Base-by-base conservation (phyloP, 495 filamentous ascomycete genomes). In the Cercophora sp. region DNA sequence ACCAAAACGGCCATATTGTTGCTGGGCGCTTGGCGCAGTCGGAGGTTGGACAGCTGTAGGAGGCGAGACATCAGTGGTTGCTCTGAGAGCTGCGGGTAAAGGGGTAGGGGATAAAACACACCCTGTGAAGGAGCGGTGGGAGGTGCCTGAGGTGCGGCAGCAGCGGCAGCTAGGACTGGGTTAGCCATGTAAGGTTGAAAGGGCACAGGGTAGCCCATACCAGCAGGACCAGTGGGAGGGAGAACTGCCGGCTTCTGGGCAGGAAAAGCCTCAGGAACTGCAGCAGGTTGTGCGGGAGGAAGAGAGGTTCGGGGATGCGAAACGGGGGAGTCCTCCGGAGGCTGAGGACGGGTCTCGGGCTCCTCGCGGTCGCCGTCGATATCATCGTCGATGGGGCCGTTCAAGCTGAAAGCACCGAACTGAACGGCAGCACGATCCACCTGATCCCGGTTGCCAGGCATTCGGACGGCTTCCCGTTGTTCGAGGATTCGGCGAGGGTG, bases 381-480 rank as follows among this genome's bases (percentile, higher is more conserved):
- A 59, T 96, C 93, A 16, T 88, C 79, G 37, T 83, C 78, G 46
- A 86, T 79, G 10, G 77, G 65, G 49, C 86, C 93, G 65, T 90
- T 92, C 60, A 97, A 67, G 51, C 87, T 92, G 79, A 99, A 88
- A 64, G 89, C 94, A 45, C 93, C 93, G 69, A 99, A 99, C 65
- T 97, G 94, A 35, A 99, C 89, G n/a, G 90, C 86, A 42, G 91
- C 81, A 46, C 89, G 85, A 65, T 96, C 91, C 8, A 98, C 88
- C 32, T 64, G 54, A 32, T 90, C 91, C 60, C 95, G 91, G 69
- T 96, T 96, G n/a, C 89, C 90, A 25, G 93, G 93, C 93, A 99
- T 97, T 44, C 96, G 88, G 29, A 99, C 93, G 15, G 91, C 89
- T 67, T 99, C 94, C 63, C 92, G 91, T 62, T 99, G 93, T 56